phyloP scores from a whole-genome alignment of 805 yeast species.

The Candida montana region DNA sequence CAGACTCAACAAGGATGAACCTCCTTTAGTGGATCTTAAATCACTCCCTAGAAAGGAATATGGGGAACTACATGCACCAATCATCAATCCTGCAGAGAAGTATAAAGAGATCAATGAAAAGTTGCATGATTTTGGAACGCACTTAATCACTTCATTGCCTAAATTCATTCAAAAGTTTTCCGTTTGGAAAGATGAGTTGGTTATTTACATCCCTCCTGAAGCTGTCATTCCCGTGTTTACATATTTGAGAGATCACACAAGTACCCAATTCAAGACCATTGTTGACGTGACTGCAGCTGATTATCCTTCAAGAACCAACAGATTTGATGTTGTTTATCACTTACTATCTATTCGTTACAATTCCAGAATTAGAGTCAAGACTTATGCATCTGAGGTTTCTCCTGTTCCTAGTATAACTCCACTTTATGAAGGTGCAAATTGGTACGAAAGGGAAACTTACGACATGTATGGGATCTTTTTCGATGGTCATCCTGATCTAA shows the following conservation, averaged over 20 bases:
- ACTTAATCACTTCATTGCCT: conserved; percentile 72
- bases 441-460: conserved; percentile 88
- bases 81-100: conserved; percentile 74
- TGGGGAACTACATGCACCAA: conserved; percentile 18
- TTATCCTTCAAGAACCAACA: conserved; percentile 75
- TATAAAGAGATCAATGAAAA: conserved; percentile 63
- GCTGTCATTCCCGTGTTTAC: conserved; percentile 67
- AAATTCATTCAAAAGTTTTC: conserved; percentile 77
- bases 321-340: conserved; percentile 86
- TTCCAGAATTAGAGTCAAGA: conserved; percentile 83
- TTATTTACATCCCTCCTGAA: conserved; percentile 67
- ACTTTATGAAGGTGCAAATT: conserved; percentile 73
- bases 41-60: conserved; percentile 22
- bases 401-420: conserved; percentile 78
- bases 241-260: conserved; percentile 71
- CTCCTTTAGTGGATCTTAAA: conserved; percentile 17
- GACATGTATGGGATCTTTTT: conserved; percentile 85
- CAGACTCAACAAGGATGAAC: conserved; percentile 8
- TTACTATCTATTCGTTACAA: conserved; percentile 75
- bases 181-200: conserved; percentile 88
- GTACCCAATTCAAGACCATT: conserved; percentile 73
- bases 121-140: conserved; percentile 75
- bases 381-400: conserved; percentile 77
- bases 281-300: conserved; percentile 85
- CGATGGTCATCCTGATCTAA: conserved; percentile 83